Evolutionary conservation across 768 basidiomycete genomes (phyloP).

Genomic region (Boletus huronensis): DNA sequence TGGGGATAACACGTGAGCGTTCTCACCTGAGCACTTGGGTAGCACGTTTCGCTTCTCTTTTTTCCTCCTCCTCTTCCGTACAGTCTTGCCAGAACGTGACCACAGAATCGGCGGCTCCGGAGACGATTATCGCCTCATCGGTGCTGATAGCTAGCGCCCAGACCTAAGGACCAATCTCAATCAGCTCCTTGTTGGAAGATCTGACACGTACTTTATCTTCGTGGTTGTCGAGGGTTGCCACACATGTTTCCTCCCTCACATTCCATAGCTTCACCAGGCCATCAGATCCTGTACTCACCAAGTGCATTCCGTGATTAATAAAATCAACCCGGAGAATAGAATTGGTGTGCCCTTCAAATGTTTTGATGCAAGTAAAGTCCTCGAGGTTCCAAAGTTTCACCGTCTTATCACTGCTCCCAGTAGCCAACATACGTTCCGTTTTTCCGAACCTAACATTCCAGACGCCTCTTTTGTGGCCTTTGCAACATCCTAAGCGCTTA

Average conservation of each 20-base stretch:
- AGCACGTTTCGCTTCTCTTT: constrained; percentile 69
- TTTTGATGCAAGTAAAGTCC: constrained; percentile 91
- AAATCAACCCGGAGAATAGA: constrained; percentile 94
- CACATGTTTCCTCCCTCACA: constrained; percentile 82
- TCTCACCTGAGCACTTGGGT: constrained; percentile 79
- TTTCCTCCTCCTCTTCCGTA: constrained; percentile 76
- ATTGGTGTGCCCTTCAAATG: constrained; percentile 98
- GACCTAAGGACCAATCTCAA: constrained; percentile 51
- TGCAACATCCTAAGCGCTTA: constrained; percentile 78
- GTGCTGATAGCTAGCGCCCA: constrained; percentile 87
- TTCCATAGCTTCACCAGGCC: constrained; percentile 97
- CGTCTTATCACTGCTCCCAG: constrained; percentile 93
- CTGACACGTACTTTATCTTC: constrained; percentile 79
- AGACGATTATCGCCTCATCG: constrained; percentile 83
- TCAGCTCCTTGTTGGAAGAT: background rate
- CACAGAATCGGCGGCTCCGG: constrained; percentile 94
- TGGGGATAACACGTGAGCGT: background rate
- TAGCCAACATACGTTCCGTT: constrained; percentile 81
- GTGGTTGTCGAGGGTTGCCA: constrained; percentile 90
- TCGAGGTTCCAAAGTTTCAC: constrained; percentile 93
- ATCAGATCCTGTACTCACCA: constrained; percentile 89
- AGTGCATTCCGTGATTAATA: constrained; percentile 74
- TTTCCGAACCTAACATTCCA: constrained; percentile 91
- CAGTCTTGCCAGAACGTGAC: constrained; percentile 97
- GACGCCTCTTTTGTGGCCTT: constrained; percentile 95